Evolutionary conservation across 148 eudicot genomes (phyloP).

Genomic region (Rhododendron molle): DNA sequence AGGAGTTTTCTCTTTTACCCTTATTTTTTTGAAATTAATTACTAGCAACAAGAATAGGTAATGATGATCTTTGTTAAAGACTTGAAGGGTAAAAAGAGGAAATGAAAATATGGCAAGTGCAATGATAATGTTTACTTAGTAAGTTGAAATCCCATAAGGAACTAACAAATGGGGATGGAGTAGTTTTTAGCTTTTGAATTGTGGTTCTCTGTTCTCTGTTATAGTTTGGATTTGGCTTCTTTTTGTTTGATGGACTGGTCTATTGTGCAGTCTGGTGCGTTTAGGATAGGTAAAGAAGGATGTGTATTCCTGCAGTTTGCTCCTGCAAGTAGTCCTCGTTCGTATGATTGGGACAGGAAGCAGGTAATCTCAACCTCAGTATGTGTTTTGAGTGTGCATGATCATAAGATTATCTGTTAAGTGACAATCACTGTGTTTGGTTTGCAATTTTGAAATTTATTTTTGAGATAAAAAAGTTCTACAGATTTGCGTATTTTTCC

Average conservation of each 20-base stretch:
- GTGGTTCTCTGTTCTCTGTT: neutral
- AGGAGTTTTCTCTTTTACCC: neutral
- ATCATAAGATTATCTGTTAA: neutral
- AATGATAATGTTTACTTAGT: neutral
- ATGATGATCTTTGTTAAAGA: neutral
- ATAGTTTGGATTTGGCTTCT: slow-evolving; percentile 4
- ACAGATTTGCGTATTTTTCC: too few species aligned
- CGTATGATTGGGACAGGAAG: slow-evolving; percentile 88
- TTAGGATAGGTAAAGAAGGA: slow-evolving; percentile 76
- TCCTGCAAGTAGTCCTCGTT: slow-evolving; percentile 87
- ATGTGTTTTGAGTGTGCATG: neutral
- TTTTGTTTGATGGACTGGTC: slow-evolving; percentile 9
- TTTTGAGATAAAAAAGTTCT: too few species aligned
- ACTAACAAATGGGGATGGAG: neutral
- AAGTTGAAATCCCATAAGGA: neutral
- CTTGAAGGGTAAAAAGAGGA: neutral
- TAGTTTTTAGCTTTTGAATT: neutral
- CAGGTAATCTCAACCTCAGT: slow-evolving; percentile 46
- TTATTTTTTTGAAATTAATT: neutral
- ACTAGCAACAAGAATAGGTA: neutral
- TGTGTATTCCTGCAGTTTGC: slow-evolving; percentile 85
- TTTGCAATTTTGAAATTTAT: too few species aligned
- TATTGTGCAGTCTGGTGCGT: slow-evolving; percentile 74
- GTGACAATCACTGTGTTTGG: too few species aligned
- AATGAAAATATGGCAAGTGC: neutral